Evolutionary conservation across 2,329 filamentous ascomycete genomes (phyloP).

Genomic region (Grosmannia huntii): DNA sequence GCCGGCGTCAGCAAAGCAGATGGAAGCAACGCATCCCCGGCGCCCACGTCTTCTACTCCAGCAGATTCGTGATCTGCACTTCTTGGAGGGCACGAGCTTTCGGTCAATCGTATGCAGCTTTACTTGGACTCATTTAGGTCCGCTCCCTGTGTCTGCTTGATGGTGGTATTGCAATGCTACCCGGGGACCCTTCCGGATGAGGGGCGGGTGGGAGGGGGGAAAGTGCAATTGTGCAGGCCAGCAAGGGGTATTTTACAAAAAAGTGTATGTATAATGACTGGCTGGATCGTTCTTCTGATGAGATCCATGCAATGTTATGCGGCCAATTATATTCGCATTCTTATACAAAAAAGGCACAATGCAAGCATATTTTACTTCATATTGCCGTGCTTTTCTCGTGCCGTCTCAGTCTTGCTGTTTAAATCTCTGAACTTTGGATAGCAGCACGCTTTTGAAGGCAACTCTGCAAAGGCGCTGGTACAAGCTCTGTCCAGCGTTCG

Average conservation of each 20-base stretch:
- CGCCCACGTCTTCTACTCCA: constrained; percentile 37
- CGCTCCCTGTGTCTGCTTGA: neutral
- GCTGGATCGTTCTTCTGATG: neutral
- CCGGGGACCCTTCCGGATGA: neutral
- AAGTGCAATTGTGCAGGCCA: neutral
- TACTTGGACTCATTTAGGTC: neutral
- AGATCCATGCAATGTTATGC: neutral
- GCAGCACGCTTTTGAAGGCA: no score
- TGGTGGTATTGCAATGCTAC: neutral
- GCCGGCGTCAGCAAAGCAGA: constrained; percentile 35
- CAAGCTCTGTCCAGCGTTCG: no score
- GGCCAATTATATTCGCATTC: neutral
- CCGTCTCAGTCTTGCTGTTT: no score
- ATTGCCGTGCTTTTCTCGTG: neutral
- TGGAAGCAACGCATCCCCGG: constrained; percentile 40
- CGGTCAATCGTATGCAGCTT: neutral
- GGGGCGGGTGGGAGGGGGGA: neutral
- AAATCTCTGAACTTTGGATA: no score
- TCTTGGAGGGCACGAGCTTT: neutral
- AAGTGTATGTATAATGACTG: neutral
- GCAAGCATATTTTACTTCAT: neutral
- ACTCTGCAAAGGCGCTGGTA: no score
- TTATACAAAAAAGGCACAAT: neutral
- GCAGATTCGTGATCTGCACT: constrained; percentile 17
- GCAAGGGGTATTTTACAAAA: neutral